Conservation (phyloP, 345 rosid genomes). For the Brassica nigra region DNA sequence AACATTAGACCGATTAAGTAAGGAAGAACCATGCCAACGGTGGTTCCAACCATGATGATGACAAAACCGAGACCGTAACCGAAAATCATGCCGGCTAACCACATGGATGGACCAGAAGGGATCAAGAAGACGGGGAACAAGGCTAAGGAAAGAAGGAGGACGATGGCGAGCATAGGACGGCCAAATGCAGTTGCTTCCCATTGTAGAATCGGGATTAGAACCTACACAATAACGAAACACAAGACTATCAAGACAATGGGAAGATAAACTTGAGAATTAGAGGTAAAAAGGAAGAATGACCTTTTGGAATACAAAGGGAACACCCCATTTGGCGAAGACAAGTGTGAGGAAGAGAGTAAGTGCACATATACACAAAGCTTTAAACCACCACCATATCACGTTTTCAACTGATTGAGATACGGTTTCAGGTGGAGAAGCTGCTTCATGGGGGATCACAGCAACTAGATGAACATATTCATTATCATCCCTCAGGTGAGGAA, state of each 20-base stretch:
- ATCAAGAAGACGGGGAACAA: neutral
- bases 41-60: neutral
- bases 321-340: conserved; percentile 73
- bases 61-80: neutral
- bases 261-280: neutral
- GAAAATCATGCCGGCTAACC: neutral
- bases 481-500: conserved; percentile 52
- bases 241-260: neutral
- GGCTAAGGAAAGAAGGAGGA: neutral
- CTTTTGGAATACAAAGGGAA: conserved; percentile 75
- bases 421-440: conserved; percentile 38
- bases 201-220: neutral
- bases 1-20: neutral
- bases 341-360: conserved; percentile 42
- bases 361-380: conserved; percentile 43
- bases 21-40: neutral
- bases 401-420: conserved; percentile 42
- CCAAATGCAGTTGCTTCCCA: conserved; percentile 3
- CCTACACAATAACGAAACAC: neutral
- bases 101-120: neutral
- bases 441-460: conserved; percentile 50
- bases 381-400: conserved; percentile 62
- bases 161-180: neutral
- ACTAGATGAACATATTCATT: conserved; percentile 75
- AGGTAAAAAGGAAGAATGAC: conserved; percentile 33